Evolutionary conservation across 176 grass and related monocot species (phyloP), one percentile per base, ranked within the genome.

Genomic region (Triticum turgidum): DNA sequence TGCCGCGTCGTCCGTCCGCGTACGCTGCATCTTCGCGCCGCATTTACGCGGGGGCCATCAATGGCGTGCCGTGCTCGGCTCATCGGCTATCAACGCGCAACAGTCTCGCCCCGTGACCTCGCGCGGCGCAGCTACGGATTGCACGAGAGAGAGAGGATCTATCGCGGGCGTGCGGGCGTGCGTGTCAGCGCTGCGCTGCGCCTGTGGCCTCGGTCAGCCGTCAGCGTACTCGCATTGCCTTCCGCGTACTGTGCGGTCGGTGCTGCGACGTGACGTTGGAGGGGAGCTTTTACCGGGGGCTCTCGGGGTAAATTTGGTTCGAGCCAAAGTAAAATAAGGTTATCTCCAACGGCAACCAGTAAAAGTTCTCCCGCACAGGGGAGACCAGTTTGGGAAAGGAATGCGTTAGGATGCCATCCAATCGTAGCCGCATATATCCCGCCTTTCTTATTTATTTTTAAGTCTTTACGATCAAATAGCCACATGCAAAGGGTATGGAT

Each of bases 61-160:
- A 90, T 86, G 84, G 84, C 73, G 65, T 86, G 79, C 79, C 88
- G 84, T 81, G 77, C 66, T 44, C 42, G 8, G 11, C 29, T 41
- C 42, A 4, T 49, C 75, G 17, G 80, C 52, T 54, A 42, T 65
- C 42, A 12, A 6, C 18, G 2, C 69, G 69, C 35, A 41, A 72
- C 69, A 72, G 69, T 72, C 32, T 67, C 29, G 25, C 15, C 65
- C 6, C 15, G 65, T 68, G 65, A 34, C 65, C 34, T 70, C 34
- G 9, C 5, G 32, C 66, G 6, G 68, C 34, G 32, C 66, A 6
- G 68, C 34, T 2, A 7, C 67, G 34, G 33, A 49, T 49, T 38
- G 67, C 67, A 21, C 35, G 33, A 38, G 67, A 54, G 51, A 15
- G 51, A 58, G 52, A 58, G 52, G 52, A 58, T 58, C 52, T 20